Evolutionary conservation across 441 rosid genomes (phyloP).

Genomic region (Capsella rubella): DNA sequence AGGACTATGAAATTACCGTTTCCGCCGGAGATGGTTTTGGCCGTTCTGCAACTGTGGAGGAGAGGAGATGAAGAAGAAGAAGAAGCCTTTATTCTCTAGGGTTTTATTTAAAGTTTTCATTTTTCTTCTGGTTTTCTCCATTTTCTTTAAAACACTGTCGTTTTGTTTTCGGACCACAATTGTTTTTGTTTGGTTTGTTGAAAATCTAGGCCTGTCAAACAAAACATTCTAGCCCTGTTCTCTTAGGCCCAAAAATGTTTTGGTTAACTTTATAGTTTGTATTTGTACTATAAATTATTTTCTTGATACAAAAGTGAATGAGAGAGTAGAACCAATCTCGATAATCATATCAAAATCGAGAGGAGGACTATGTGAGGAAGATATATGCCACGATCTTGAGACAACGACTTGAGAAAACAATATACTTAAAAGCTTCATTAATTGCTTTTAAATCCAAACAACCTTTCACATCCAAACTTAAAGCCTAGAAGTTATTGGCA

Average conservation of each 20-base stretch:
- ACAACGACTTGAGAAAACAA: not conserved
- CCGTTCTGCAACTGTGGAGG: not conserved
- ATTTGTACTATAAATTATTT: not conserved
- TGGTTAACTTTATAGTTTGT: no score
- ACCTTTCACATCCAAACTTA: not conserved
- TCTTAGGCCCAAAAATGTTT: not conserved
- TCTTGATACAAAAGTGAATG: not conserved
- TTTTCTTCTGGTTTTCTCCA: not conserved
- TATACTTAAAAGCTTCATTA: no score
- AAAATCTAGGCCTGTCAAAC: not conserved
- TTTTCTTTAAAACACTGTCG: not conserved
- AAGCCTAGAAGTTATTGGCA: not conserved
- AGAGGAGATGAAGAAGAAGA: not conserved
- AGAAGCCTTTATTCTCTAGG: not conserved
- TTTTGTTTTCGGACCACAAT: not conserved
- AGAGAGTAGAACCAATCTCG: not conserved
- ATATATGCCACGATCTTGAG: not conserved
- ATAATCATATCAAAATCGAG: not conserved
- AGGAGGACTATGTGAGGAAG: not conserved
- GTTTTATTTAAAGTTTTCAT: not conserved
- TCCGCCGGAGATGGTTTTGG: not conserved
- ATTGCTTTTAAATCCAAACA: no score
- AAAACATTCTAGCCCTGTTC: not conserved
- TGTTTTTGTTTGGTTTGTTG: not conserved
- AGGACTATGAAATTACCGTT: not conserved